Base-by-base conservation (phyloP, 2,329 filamentous ascomycete genomes). In the Phoma sp. region DNA sequence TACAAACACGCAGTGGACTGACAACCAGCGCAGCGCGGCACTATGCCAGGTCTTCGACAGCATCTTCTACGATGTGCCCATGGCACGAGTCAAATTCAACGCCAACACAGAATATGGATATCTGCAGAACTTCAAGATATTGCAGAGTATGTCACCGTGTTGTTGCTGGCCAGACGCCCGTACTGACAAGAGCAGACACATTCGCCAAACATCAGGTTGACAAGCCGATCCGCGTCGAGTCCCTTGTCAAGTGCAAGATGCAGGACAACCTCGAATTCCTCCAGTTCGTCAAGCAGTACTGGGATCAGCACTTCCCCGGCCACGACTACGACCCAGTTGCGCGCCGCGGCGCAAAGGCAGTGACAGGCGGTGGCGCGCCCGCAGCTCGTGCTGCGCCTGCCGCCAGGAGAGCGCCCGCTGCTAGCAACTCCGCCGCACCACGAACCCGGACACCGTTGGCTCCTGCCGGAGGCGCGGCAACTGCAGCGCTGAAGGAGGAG, bases 261-360 rank as follows among this genome's bases (percentile, higher is more conserved):
- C 95, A 99, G 83, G 95, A 99, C 78, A 99, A 99, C 81, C 89
- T 99, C 68, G 95, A 98, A 74, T 99, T 99, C 76, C 83, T 99
- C 57, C 95, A 99, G 80, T 99, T 92, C 89, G 88, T 88, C 55
- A 99, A 99, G 85, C 83, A 85, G 66, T 97, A 92, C 81, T 99
- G 95, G 95, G 95, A 99, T 72, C 91, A 97, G 74, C 92, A 97
- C 82, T 99, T 91, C 78, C 95, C 95, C 7, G 95, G 95, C 55
- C 92, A 95, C 69, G 95, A 98, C 62, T 99, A 99, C 80, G 95
- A 99, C 74, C 91, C 95, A 9, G 84, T 96, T 24, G 82, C 83
- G 50, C 86, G 95, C 71, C 86, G 95, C 75, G 93, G 87, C 29
- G 86, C 86, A 47, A 84, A 85, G 30, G 82, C 86, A 25, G 81